These are phyloP conservation scores for Isatis lusitanica DNA, from an alignment of 441 rosid genomes.

Conservation along the genomic window DNA sequence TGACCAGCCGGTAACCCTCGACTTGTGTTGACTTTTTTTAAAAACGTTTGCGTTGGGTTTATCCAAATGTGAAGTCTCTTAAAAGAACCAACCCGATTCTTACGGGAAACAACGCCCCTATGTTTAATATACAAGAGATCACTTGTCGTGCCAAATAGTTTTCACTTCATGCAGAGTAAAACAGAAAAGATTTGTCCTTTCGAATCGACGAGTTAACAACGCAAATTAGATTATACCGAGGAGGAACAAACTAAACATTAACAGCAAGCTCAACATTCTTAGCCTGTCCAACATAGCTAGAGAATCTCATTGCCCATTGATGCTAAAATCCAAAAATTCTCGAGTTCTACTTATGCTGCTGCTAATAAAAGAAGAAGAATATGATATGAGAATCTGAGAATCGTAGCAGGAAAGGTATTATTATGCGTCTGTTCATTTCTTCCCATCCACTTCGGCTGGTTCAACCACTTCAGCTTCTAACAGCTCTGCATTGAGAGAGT, in stretches of 20 bases:
- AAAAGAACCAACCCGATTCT: too few relatives aligned
- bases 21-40: not conserved
- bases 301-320: not conserved
- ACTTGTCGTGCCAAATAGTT: not conserved
- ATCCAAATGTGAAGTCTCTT: too few relatives aligned
- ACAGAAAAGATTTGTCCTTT: not conserved
- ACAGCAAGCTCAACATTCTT: constrained; percentile 20
- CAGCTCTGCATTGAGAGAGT: constrained; percentile 40
- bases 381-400: not conserved
- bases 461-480: constrained; percentile 86
- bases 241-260: not conserved
- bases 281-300: not conserved
- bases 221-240: not conserved
- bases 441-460: constrained; percentile 57
- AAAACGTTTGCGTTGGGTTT: too few relatives aligned
- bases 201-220: not conserved
- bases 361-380: constrained; percentile 4
- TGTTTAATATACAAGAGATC: too few relatives aligned
- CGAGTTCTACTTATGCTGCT: constrained; percentile 15
- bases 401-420: not conserved
- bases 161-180: not conserved
- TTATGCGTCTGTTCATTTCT: constrained; percentile 51
- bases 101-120: not conserved
- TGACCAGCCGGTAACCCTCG: not conserved
- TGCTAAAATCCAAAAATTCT: not conserved